Evolutionary conservation across 1,284 basidiomycete species (phyloP), one percentile per base, ranked within the genome.

Genomic region (Schizophyllum amplum): DNA sequence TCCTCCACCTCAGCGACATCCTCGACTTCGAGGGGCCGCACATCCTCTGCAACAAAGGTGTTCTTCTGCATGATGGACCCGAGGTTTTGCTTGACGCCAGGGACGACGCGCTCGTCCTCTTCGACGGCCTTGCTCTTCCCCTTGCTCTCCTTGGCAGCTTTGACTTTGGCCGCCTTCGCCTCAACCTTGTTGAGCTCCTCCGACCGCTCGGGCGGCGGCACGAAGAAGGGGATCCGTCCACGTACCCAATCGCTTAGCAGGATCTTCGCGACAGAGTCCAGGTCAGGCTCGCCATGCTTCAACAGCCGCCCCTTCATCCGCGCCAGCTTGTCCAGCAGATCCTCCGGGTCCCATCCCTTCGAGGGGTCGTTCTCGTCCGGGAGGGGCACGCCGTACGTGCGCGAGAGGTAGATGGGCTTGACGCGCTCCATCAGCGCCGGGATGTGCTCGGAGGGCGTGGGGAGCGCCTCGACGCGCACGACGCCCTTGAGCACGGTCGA

Each of bases 231-330:
- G 66, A 95, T 92, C 65, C 94, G 90, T 23, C 97, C 97, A 56
- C 97, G 80, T 59, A 98, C 94, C 97, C 97, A 99, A 71, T 99
- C 97, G 71, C 90, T 94, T 64, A 99, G 75, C 51, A 99, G 78
- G 72, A 98, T 96, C 77, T 96, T 98, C 27, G 96, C 92, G 15
- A 95, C 92, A 3, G 90, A 85, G 68, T 98, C 92, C 53, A 89
- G 71, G 71, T 98, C 95, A 1, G 96, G 92, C 71, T 98, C 95
- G 61, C 97, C 96, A 54, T 94, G 93, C 68, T 94, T 94, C 60
- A 97, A 77, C 61, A 99, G 76, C 61, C 96, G 88, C 17, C 97
- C 96, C 66, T 90, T 92, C 81, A 92, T 92, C 62, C 88, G 81
- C 23, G 95, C 96, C 22, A 99, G 80, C 64, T 86, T 82, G 62